These are phyloP conservation scores for Alternaria ventricosa DNA, from an alignment of 2,329 filamentous ascomycete genomes.

Conservation along the genomic window DNA sequence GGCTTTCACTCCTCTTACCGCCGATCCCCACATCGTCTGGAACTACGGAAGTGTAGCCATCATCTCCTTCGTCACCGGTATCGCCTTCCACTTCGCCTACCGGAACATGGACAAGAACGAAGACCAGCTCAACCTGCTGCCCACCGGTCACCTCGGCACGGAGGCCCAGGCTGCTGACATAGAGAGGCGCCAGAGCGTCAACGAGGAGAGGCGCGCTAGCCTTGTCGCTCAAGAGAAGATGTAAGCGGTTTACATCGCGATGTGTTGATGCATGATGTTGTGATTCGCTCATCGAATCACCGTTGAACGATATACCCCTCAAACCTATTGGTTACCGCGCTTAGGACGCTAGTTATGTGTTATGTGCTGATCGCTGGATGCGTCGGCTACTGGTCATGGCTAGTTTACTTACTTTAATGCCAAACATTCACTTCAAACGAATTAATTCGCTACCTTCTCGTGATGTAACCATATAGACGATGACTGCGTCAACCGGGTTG, in stretches of 20 bases:
- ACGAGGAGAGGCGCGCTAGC: slow-evolving; percentile 20
- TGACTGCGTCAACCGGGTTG: neutral
- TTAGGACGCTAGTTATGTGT: neutral
- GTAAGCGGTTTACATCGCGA: neutral
- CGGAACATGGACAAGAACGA: slow-evolving; percentile 44
- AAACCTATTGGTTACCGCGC: neutral
- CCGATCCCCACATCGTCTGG: slow-evolving; percentile 40
- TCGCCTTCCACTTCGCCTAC: slow-evolving; percentile 42
- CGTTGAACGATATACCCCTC: slow-evolving; percentile 8
- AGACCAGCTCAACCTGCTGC: slow-evolving; percentile 48
- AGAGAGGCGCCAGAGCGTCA: slow-evolving; percentile 33
- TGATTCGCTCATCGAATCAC: neutral
- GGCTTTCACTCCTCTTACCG: slow-evolving; percentile 37
- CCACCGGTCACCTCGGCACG: slow-evolving; percentile 45
- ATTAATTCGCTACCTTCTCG: neutral
- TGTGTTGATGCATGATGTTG: slow-evolving; percentile 1
- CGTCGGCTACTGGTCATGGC: neutral
- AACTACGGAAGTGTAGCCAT: slow-evolving; percentile 48
- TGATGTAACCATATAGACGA: neutral
- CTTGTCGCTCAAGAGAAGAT: slow-evolving; percentile 21
- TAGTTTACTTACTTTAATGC: slow-evolving; percentile 3
- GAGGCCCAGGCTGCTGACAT: slow-evolving; percentile 36
- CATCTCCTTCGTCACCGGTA: slow-evolving; percentile 43
- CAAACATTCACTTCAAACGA: neutral
- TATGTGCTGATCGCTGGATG: neutral